Percentiles rank a stretch among this genome's conserved stretches.
These are phyloP conservation scores for Neofusicoccum kwambonambiense DNA, from an alignment of 2,329 filamentous ascomycete genomes.

Conservation along the genomic window DNA sequence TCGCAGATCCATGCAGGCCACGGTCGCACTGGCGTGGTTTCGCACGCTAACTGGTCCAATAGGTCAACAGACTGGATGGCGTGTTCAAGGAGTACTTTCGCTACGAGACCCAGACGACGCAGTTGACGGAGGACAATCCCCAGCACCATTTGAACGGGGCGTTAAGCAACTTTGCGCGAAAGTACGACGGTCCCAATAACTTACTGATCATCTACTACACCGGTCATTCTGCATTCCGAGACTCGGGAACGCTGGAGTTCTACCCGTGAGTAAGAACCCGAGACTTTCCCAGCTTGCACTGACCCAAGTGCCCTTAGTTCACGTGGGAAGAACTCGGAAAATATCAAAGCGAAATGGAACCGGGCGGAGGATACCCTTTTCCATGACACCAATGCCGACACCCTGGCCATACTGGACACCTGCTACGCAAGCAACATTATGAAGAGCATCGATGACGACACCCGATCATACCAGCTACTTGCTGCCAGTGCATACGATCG, in stretches of 20 bases:
- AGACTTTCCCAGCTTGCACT: background rate
- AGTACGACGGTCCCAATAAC: constrained; percentile 27
- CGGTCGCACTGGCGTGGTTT: too few species aligned
- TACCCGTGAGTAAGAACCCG: constrained; percentile 23
- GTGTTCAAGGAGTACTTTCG: constrained; percentile 32
- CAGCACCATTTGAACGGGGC: constrained; percentile 34
- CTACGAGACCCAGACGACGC: constrained; percentile 32
- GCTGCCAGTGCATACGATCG: constrained; percentile 30
- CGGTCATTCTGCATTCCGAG: constrained; percentile 34
- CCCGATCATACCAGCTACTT: constrained; percentile 33
- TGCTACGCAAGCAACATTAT: constrained; percentile 38
- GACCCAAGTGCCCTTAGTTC: background rate
- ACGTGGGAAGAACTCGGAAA: background rate
- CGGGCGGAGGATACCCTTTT: constrained; percentile 28
- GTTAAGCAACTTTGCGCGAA: constrained; percentile 30
- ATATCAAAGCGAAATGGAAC: constrained; percentile 31
- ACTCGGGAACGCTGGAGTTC: constrained; percentile 24
- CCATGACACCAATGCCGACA: constrained; percentile 33
- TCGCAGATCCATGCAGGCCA: background rate
- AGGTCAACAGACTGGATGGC: constrained; percentile 31
- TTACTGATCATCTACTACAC: constrained; percentile 42
- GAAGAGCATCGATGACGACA: constrained; percentile 28
- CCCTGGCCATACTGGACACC: constrained; percentile 39
- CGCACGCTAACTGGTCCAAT: too few species aligned
- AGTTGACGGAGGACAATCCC: constrained; percentile 33